Conservation (phyloP, 2,329 filamentous ascomycete species). For the Diplodia corticola region DNA sequence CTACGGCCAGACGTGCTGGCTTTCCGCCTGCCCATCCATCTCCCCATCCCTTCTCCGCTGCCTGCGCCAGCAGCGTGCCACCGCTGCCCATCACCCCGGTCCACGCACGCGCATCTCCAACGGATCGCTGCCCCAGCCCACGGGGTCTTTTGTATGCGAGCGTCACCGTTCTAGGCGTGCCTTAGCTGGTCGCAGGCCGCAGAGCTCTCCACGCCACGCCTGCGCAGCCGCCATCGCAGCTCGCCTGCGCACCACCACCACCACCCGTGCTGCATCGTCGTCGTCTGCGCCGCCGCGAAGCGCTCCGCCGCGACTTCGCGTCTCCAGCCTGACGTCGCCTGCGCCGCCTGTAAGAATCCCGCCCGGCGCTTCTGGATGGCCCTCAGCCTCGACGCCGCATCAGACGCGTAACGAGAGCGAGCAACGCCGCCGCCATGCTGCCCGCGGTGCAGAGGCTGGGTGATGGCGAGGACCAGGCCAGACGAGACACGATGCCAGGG, state of each 20-base stretch:
- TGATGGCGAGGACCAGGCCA: slow-evolving; percentile 34
- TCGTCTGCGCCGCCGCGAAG: slow-evolving; percentile 12
- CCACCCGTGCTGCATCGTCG: slow-evolving; percentile 8
- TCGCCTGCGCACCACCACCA: background rate
- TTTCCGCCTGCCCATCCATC: slow-evolving; percentile 21
- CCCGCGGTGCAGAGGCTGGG: slow-evolving; percentile 30
- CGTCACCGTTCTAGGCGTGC: slow-evolving; percentile 20
- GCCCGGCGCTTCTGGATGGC: slow-evolving; percentile 16
- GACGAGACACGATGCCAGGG: slow-evolving; percentile 38
- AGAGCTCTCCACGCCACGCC: slow-evolving; percentile 21
- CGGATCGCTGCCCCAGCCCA: slow-evolving; percentile 16
- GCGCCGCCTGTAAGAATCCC: slow-evolving; percentile 3
- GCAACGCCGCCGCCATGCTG: slow-evolving; percentile 19
- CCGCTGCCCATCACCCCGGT: slow-evolving; percentile 2
- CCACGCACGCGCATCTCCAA: slow-evolving; percentile 15
- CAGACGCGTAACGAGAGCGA: slow-evolving; percentile 15
- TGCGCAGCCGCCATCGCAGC: slow-evolving; percentile 16
- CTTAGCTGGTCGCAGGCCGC: slow-evolving; percentile 18
- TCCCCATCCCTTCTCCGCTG: slow-evolving; percentile 9
- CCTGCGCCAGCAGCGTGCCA: background rate
- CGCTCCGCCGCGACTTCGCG: slow-evolving; percentile 16
- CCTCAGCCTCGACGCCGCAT: slow-evolving; percentile 7
- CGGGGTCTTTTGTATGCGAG: slow-evolving; percentile 23
- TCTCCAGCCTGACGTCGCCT: slow-evolving; percentile 9
- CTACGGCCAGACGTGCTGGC: background rate